These are phyloP conservation scores for Daldinia vernicosa DNA, from an alignment of 495 filamentous ascomycete species.

Conservation along the genomic window DNA sequence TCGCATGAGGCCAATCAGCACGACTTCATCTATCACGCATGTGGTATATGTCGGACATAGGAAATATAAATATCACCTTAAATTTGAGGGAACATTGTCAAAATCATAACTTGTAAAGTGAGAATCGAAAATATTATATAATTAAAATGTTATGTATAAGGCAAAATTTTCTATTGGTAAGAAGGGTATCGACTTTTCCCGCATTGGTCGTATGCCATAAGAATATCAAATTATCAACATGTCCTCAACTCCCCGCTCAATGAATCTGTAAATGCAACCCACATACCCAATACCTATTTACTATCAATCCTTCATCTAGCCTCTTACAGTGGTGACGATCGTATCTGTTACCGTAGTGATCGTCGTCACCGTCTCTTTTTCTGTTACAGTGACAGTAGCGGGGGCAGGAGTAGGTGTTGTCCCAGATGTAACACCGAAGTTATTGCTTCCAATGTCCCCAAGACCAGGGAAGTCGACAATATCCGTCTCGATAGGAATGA, in stretches of 20 bases:
- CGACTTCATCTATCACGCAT: neutral
- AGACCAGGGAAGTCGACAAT: neutral
- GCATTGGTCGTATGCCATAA: neutral
- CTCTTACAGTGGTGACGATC: constrained; percentile 14
- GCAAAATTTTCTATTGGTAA: constrained; percentile 8
- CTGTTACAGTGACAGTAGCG: constrained; percentile 32
- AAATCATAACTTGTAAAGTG: neutral
- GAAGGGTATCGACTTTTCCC: constrained; percentile 30
- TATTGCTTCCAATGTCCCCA: neutral
- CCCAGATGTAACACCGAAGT: neutral
- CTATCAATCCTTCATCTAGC: neutral
- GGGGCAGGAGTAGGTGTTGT: neutral
- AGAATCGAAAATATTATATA: neutral
- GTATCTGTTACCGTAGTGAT: constrained; percentile 34
- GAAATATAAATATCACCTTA: neutral
- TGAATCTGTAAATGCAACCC: constrained; percentile 1
- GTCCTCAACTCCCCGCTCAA: constrained; percentile 23
- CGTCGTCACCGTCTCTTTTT: constrained; percentile 35
- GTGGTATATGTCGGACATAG: constrained; percentile 23
- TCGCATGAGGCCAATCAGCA: constrained; percentile 9
- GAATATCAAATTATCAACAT: constrained; percentile 3
- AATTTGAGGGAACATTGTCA: neutral
- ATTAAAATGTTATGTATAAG: constrained; percentile 18
- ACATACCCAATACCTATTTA: neutral
- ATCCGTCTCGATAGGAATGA: constrained; percentile 27